phyloP scores from a whole-genome alignment of 805 yeast species.

The Tanozyma kutaoensis region DNA sequence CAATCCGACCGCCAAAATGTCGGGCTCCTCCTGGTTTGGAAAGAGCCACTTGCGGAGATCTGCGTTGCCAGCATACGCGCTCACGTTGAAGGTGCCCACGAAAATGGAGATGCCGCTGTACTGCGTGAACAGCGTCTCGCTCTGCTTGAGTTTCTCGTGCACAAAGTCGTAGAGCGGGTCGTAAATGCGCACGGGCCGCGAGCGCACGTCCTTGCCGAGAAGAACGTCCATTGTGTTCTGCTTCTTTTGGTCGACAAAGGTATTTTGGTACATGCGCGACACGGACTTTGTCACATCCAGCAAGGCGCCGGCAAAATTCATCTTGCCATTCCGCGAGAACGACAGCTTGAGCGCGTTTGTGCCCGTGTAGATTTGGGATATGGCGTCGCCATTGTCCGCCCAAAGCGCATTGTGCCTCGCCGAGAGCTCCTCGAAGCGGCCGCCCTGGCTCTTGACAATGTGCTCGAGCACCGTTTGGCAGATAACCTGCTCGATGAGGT shows the following conservation, averaged over 20 bases:
- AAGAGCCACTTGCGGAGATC: constrained; percentile 74
- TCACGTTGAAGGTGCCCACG: constrained; percentile 80
- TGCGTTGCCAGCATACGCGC: constrained; percentile 36
- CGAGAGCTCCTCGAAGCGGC: too few relatives aligned
- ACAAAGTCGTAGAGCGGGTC: constrained; percentile 87
- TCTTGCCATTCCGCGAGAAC: constrained; percentile 87
- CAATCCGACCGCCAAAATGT: constrained; percentile 77
- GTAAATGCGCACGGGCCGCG: constrained; percentile 55
- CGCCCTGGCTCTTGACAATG: constrained; percentile 1
- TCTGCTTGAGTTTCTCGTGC: constrained; percentile 41
- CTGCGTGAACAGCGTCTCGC: constrained; percentile 43
- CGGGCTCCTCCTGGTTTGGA: constrained; percentile 58
- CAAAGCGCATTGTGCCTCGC: constrained; percentile 41
- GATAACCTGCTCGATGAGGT: constrained; percentile 74
- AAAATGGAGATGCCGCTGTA: constrained; percentile 48
- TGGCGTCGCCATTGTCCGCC: constrained; percentile 63
- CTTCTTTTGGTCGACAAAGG: constrained; percentile 83
- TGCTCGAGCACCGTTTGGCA: constrained; percentile 55
- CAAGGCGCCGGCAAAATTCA: constrained; percentile 94
- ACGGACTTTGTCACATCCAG: constrained; percentile 96
- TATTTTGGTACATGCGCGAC: constrained; percentile 87
- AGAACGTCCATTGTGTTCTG: constrained; percentile 83
- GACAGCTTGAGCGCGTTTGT: constrained; percentile 78
- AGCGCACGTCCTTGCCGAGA: constrained; percentile 64
- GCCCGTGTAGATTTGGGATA: constrained; percentile 48